Base-by-base conservation (phyloP, 257 asterid genomes). In the Lycium ferocissimum region DNA sequence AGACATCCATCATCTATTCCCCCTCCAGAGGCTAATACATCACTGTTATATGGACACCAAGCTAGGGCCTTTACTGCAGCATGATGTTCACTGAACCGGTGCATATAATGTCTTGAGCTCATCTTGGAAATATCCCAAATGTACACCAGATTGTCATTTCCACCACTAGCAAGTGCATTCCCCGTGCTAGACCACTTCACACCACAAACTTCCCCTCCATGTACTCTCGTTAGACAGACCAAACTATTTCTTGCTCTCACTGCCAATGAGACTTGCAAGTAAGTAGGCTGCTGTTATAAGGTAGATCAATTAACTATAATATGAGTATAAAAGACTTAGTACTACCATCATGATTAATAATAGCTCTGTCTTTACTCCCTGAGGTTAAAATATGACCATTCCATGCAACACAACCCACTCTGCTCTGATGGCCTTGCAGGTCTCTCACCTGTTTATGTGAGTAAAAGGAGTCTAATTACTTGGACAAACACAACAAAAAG, bases 21-120 rank as follows among this genome's bases (percentile, higher is more conserved):
- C 49, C 98, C 98, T 65, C 98, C 98, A 15, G 98, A 92, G 84
- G 98, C 98, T 9, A 95, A 86, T 83, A 94, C 87, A 26, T 91
- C 87, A 12, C 79, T 73, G 85, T 89, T 85, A 83, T 92, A 86
- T 33, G 97, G 98, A 89, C 97, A 94, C 98, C 98, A 94, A 3
- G 96, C 97, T 14, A 95, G 91, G 83, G 98, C 98, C 83, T 94
- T 95, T 20, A 95, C 98, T 3, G 95, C 96, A 43, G 95, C 97
- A 15, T 66, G 15, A 86, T 94, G 98, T 14, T 83, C 90, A 80
- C 67, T 85, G 79, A 94, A 83, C 63, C 89, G 56, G 85, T 90
- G 79, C 83, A 91, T 1, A 53, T 88, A 87, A 61, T 88, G 80
- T 61, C 56, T 86, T 17, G 94, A 87, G 83, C 89, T 88, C 98